These are phyloP conservation scores for Flaveria sonorensis DNA, from an alignment of 129 eudicot species.

Conservation along the genomic window DNA sequence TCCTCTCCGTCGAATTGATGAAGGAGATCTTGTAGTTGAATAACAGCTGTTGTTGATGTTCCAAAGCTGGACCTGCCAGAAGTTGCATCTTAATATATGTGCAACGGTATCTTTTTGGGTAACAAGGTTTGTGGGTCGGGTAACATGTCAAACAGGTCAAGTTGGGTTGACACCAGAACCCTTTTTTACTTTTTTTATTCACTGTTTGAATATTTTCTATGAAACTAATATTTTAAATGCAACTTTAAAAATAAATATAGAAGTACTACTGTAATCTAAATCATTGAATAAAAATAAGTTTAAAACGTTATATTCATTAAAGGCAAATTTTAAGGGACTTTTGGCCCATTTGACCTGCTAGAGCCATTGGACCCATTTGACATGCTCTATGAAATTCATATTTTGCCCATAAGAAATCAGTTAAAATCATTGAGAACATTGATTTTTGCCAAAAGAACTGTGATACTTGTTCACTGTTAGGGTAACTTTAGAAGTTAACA, in stretches of 20 bases:
- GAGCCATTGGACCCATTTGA: background rate
- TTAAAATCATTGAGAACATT: background rate
- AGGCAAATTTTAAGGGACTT: background rate
- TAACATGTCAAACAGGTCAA: background rate
- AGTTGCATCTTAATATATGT: background rate
- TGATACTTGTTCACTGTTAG: background rate
- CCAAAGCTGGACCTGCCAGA: constrained; percentile 76
- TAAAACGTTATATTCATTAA: background rate
- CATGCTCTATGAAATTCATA: background rate
- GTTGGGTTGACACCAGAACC: background rate
- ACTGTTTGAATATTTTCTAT: too few relatives aligned
- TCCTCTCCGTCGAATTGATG: constrained; percentile 65
- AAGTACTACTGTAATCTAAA: background rate
- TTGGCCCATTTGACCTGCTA: background rate
- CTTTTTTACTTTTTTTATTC: too few relatives aligned
- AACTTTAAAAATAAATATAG: too few relatives aligned
- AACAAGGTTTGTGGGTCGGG: background rate
- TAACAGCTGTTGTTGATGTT: constrained; percentile 63
- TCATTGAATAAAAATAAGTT: background rate
- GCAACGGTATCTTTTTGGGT: too few relatives aligned
- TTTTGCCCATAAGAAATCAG: background rate
- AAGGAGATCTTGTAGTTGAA: constrained; percentile 61
- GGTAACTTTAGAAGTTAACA: background rate
- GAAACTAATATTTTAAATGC: too few relatives aligned
- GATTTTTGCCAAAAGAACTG: background rate